Percentiles rank a stretch among this genome's conserved stretches.
Conservation (phyloP, 768 basidiomycete species). For the Lanmaoa pseudosensibilis region DNA sequence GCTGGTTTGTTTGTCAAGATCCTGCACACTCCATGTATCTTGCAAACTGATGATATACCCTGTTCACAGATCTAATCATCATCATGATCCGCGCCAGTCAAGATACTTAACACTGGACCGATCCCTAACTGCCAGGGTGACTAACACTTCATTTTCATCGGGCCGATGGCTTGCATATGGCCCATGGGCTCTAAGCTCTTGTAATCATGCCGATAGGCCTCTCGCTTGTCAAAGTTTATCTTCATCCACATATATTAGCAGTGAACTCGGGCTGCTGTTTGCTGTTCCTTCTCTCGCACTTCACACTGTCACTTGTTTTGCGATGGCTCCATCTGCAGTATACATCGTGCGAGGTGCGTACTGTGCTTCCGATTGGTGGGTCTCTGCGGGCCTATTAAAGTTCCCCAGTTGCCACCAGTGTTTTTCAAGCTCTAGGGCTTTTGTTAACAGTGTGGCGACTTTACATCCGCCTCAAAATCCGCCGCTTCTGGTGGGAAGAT, state of each 20-base stretch:
- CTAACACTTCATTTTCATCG: neutral
- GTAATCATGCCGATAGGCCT: constrained; percentile 2
- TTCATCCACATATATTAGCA: constrained; percentile 5
- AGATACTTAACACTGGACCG: too few species aligned
- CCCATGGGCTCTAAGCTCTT: too few species aligned
- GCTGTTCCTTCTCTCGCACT: neutral
- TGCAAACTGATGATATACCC: neutral
- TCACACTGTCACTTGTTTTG: neutral
- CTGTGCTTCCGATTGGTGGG: neutral
- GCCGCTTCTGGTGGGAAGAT: constrained; percentile 24
- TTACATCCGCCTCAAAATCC: constrained; percentile 16
- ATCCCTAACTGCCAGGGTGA: neutral
- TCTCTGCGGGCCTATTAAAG: neutral
- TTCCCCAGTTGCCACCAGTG: constrained; percentile 6
- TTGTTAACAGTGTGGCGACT: constrained; percentile 19
- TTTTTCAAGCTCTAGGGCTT: constrained; percentile 16
- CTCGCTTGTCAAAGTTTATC: constrained; percentile 7
- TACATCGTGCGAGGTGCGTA: constrained; percentile 8
- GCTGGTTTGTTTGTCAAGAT: neutral
- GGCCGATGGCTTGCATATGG: neutral
- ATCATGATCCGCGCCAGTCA: too few species aligned
- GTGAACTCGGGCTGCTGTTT: neutral
- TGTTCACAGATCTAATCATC: neutral
- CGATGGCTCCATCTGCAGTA: neutral
- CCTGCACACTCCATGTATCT: neutral